Conservation (phyloP, 768 basidiomycete species). For the Rhizopogon roseolus region DNA sequence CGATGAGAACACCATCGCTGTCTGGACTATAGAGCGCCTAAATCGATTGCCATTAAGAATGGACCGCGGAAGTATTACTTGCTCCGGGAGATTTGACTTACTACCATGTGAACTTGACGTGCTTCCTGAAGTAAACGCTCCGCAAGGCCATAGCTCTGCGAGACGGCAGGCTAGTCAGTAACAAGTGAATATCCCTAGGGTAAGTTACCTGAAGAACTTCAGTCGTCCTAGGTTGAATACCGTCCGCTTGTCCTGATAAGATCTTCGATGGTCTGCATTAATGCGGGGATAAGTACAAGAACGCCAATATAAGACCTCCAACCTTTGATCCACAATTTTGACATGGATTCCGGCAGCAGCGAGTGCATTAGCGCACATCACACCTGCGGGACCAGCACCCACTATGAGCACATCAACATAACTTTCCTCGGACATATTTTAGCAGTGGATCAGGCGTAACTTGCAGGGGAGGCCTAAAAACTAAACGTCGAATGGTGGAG, state of each 20-base stretch:
- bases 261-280: constrained; percentile 33
- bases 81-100: constrained; percentile 27
- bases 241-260: constrained; percentile 48
- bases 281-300: not conserved
- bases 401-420: constrained; percentile 42
- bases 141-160: constrained; percentile 71
- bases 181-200: too few relatives aligned
- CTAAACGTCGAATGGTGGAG: too few relatives aligned
- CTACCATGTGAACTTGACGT: constrained; percentile 64
- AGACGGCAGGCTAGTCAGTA: not conserved
- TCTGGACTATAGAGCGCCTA: constrained; percentile 76
- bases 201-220: constrained; percentile 43
- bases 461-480: too few relatives aligned
- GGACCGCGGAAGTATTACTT: not conserved
- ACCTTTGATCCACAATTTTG: constrained; percentile 45
- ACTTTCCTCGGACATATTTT: constrained; percentile 17
- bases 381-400: constrained; percentile 50
- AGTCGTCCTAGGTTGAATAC: constrained; percentile 49
- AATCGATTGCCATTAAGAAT: not conserved
- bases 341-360: constrained; percentile 38
- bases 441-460: too few relatives aligned
- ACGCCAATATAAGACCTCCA: not conserved
- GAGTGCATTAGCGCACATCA: constrained; percentile 66
- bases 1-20: constrained; percentile 52
- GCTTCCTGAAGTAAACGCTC: constrained; percentile 59